Percentiles rank a stretch among this genome's conserved stretches.
phyloP scores from a whole-genome alignment of 78 protist genomes.

The Dictyostelium firmibasis region DNA sequence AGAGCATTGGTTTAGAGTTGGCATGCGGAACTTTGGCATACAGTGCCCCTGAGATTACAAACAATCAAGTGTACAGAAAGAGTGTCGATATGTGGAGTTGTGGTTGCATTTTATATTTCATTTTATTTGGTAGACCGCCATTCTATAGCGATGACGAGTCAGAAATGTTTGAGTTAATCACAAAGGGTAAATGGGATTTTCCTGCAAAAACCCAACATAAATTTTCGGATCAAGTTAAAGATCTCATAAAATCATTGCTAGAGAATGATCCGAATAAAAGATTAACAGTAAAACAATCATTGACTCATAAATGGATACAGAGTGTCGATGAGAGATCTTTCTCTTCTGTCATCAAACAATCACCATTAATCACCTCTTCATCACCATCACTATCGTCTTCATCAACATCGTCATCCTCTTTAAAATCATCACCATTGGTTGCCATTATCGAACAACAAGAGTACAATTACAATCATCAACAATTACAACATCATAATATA shows the following conservation, averaged over 20 bases:
- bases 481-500: not conserved
- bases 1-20: constrained; percentile 37
- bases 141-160: constrained; percentile 58
- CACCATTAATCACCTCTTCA: not conserved
- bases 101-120: constrained; percentile 64
- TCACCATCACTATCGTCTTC: not conserved
- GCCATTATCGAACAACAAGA: not conserved
- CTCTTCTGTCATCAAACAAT: not conserved
- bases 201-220: not conserved
- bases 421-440: not conserved
- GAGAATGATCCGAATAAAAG: constrained; percentile 69
- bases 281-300: constrained; percentile 60
- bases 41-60: constrained; percentile 89
- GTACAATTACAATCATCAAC: not conserved
- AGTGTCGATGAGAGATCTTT: not conserved
- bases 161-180: constrained; percentile 1
- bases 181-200: constrained; percentile 53
- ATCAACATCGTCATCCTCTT: not conserved
- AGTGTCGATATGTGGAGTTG: constrained; percentile 71
- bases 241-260: constrained; percentile 33
- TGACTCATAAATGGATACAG: constrained; percentile 50
- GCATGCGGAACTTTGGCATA: constrained; percentile 88
- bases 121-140: constrained; percentile 65
- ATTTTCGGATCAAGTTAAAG: constrained; percentile 27
- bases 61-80: constrained; percentile 41